Base-by-base conservation (phyloP, 2,329 filamentous ascomycete species). In the Aspergillus alliaceus region DNA sequence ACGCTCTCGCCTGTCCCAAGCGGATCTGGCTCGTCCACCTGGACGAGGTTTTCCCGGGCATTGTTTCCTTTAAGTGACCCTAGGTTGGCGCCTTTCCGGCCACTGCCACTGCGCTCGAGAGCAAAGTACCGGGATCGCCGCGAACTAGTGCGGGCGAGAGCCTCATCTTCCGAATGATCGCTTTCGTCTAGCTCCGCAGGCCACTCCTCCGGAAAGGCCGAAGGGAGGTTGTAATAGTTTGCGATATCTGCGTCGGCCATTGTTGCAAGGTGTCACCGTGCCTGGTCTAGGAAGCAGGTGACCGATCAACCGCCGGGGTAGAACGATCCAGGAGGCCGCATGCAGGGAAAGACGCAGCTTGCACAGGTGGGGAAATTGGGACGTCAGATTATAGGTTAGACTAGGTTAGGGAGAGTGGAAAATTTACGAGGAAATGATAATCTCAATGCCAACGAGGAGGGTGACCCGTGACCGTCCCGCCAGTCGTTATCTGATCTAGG, bases 11-110 rank as follows among this genome's bases (percentile, higher is more conserved):
- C 87, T 52, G 86, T 87, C n/a, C 95, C 95, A 53, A 99, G 76
- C 4, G 95, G 92, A 76, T 99, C 95, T 2, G 91, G 85, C 74
- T 99, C 96, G 72, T 99, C 95, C 71, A 90, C 90, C 70, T 95
- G 90, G 29, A 96, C 90, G 59, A 93, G 77, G 66, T 87, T 95
- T 62, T 90, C 89, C 46, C 88, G 81, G 29, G 88, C 88, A 68
- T 86, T 84, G 50, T 83, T 84, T 2, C 84, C 85, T 69, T 84
- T 86, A 71, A 91, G 86, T 5, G 88, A 85, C 1, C 89, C 89
- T 0, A 86, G 84, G 18, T 90, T 76, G 50, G 82, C 78, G 71
- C 85, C 90, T 67, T 84, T 84, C 57, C 87, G 83, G 65, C 87
- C 85, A 73, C 88, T 90, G 48, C 89, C 84, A 53, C 86, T 86